A percentile compares a stretch with the other conserved stretches of the same genome.
Conservation (phyloP, 1,284 basidiomycete species). For the Cystobasidium pallidum region DNA sequence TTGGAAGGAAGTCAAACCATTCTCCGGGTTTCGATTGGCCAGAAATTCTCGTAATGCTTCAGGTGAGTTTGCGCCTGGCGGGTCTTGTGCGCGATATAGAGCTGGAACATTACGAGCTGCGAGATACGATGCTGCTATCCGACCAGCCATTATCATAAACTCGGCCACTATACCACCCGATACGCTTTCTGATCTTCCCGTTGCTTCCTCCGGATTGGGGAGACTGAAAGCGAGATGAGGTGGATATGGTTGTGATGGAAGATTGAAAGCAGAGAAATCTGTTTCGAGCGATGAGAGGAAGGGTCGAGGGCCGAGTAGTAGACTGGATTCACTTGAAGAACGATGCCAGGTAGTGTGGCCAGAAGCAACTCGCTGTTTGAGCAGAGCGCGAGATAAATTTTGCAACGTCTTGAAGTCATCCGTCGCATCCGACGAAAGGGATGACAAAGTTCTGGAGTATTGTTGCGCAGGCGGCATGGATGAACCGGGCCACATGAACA, state of each 20-base stretch:
- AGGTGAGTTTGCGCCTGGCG: slow-evolving; percentile 53
- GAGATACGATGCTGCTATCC: slow-evolving; percentile 74
- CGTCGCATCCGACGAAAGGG: background rate
- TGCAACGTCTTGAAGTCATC: background rate
- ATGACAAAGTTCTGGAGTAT: background rate
- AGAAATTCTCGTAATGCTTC: slow-evolving; percentile 54
- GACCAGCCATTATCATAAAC: slow-evolving; percentile 79
- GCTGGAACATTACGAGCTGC: slow-evolving; percentile 67
- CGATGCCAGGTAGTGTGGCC: background rate
- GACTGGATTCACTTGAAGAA: background rate
- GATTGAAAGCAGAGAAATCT: background rate
- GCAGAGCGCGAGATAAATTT: slow-evolving; percentile 3
- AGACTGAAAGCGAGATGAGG: slow-evolving; percentile 23
- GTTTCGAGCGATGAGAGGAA: slow-evolving; percentile 3
- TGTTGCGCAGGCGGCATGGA: slow-evolving; percentile 52
- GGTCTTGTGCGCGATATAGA: slow-evolving; percentile 65
- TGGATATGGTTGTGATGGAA: background rate
- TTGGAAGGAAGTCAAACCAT: slow-evolving; percentile 52
- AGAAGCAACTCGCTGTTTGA: slow-evolving; percentile 5
- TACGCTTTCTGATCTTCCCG: background rate
- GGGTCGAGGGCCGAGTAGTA: slow-evolving; percentile 16
- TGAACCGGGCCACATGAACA: slow-evolving; percentile 35
- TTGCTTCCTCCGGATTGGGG: background rate
- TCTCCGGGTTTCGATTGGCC: slow-evolving; percentile 53
- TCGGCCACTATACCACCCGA: slow-evolving; percentile 59